Percentiles rank a stretch among this genome's conserved stretches.
Evolutionary conservation across 2,329 filamentous ascomycete genomes (phyloP).

Genomic region (Basipetospora sp.): DNA sequence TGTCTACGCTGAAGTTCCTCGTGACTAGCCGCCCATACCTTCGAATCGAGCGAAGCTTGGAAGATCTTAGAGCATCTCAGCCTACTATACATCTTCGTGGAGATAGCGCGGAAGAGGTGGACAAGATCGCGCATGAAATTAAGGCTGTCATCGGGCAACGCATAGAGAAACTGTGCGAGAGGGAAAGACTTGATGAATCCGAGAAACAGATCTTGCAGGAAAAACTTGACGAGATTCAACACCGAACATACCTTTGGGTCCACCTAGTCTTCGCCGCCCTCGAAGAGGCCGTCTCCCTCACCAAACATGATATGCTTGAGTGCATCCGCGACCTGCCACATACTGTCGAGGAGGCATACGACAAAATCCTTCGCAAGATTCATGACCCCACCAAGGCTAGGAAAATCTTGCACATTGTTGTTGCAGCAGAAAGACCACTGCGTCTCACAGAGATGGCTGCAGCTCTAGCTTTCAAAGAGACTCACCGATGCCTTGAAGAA

Average conservation of each 20-base stretch:
- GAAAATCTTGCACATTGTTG: constrained; percentile 13
- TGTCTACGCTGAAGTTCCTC: constrained; percentile 23
- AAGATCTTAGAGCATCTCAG: constrained; percentile 1
- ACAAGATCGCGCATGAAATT: constrained; percentile 12
- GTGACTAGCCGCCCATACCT: constrained; percentile 18
- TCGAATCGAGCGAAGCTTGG: constrained; percentile 12
- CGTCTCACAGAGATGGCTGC: constrained; percentile 12
- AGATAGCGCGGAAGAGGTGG: constrained; percentile 9
- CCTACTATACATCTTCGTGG: constrained; percentile 11
- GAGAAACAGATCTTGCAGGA: constrained; percentile 8
- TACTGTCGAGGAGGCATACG: constrained; percentile 14
- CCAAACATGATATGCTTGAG: constrained; percentile 5
- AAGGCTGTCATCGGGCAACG: constrained; percentile 12
- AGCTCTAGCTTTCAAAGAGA: constrained; percentile 7
- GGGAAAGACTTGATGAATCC: constrained; percentile 6
- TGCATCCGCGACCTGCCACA: constrained; percentile 9
- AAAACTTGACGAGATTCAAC: constrained; percentile 8
- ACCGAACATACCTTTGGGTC: constrained; percentile 16
- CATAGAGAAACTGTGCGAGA: no score
- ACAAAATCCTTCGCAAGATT: constrained; percentile 13
- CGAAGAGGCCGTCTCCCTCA: constrained; percentile 7
- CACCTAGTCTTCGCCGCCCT: constrained; percentile 11
- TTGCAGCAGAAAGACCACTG: constrained; percentile 13
- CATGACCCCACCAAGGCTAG: constrained; percentile 6
- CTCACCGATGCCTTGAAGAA: not conserved